These are phyloP conservation scores for Diaporthe longicolla DNA, from an alignment of 2,329 filamentous ascomycete genomes.

Conservation along the genomic window DNA sequence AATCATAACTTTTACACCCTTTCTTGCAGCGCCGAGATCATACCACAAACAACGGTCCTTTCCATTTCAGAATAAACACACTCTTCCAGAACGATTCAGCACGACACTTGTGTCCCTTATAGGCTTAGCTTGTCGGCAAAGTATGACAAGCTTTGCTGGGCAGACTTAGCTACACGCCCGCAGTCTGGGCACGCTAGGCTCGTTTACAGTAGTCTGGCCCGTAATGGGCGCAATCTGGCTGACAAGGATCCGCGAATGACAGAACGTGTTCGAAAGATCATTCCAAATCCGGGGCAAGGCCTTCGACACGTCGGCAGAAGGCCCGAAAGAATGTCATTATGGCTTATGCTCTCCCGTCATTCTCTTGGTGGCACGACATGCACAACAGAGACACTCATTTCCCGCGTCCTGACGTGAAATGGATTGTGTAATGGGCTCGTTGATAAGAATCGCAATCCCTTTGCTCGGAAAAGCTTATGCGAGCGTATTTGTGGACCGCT, in stretches of 20 bases:
- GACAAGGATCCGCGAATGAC: background rate
- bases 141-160: slow-evolving; percentile 22
- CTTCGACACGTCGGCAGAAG: slow-evolving; percentile 5
- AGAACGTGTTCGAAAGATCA: slow-evolving; percentile 19
- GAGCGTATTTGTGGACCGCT: no score
- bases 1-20: background rate
- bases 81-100: background rate
- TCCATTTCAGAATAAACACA: background rate
- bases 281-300: background rate
- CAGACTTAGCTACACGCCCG: background rate
- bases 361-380: no score
- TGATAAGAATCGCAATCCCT: no score
- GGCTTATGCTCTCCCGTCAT: no score
- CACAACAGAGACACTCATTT: no score
- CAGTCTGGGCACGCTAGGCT: slow-evolving; percentile 14
- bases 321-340: slow-evolving; percentile 6
- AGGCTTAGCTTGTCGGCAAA: slow-evolving; percentile 18
- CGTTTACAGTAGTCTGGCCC: background rate
- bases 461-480: no score
- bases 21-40: background rate
- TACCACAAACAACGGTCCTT: background rate
- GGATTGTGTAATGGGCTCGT: no score
- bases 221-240: background rate
- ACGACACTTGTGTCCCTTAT: background rate
- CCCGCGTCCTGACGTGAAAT: no score